These are phyloP conservation scores for Cornus suecica DNA, from an alignment of 148 eudicot species.

Conservation along the genomic window DNA sequence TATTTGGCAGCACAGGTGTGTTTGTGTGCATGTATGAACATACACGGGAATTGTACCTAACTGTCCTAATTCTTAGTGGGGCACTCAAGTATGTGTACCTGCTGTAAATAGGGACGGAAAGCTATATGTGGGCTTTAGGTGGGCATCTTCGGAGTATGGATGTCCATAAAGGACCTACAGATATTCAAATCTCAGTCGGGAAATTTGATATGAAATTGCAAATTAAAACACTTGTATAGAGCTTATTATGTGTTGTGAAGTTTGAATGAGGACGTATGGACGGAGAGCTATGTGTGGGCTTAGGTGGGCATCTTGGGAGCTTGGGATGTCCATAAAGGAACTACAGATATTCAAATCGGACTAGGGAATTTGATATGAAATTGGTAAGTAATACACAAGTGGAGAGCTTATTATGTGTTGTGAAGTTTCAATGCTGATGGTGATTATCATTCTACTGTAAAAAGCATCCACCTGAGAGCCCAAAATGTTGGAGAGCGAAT, in stretches of 20 bases:
- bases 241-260: no score
- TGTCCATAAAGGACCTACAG: not conserved
- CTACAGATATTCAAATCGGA: no score
- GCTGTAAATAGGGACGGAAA: not conserved
- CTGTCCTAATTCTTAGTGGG: not conserved
- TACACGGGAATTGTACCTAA: not conserved
- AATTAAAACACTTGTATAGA: not conserved
- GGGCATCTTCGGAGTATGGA: not conserved
- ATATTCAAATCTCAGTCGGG: no score
- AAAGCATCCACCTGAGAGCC: constrained; percentile 70
- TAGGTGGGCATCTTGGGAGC: no score
- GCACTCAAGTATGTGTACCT: not conserved
- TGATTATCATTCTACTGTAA: constrained; percentile 18
- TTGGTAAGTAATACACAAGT: not conserved
- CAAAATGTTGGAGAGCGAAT: constrained; percentile 52
- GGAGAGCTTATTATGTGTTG: not conserved
- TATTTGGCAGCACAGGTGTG: no score
- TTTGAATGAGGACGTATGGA: no score
- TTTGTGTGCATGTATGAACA: no score
- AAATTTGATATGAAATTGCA: not conserved
- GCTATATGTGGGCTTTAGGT: not conserved
- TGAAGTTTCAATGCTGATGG: not conserved
- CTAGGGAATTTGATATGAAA: no score
- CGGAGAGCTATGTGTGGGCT: no score
- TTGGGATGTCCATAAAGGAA: no score